A percentile compares a stretch with the other conserved stretches of the same genome.
phyloP scores from a whole-genome alignment of 192 early-diverging fungal species.

The Geranomyces michiganensis region DNA sequence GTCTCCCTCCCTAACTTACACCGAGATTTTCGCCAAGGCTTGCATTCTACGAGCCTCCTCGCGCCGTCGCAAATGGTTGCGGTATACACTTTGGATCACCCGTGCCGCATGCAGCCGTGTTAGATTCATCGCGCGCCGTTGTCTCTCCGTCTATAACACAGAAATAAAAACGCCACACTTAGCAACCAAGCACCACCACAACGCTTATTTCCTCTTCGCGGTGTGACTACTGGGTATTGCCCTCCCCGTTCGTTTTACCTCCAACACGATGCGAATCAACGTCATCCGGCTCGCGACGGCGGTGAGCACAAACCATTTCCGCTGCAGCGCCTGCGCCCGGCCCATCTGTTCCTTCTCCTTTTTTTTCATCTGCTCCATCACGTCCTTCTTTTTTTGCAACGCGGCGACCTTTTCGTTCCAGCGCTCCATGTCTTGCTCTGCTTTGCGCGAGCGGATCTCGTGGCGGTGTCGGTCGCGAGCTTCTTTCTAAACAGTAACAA shows the following conservation, averaged over 20 bases:
- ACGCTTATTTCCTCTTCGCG: no score
- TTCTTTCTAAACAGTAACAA: constrained; percentile 40
- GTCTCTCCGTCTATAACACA: constrained; percentile 11
- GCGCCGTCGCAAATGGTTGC: constrained; percentile 20
- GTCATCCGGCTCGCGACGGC: constrained; percentile 45
- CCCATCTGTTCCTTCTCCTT: constrained; percentile 53
- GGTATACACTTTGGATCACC: constrained; percentile 48
- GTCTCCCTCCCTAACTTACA: constrained; percentile 34
- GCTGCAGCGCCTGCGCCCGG: constrained; percentile 42
- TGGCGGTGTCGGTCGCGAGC: constrained; percentile 35
- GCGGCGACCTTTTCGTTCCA: constrained; percentile 41
- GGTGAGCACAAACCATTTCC: constrained; percentile 59
- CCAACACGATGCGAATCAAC: constrained; percentile 40
- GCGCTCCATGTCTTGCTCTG: constrained; percentile 39
- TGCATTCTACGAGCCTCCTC: constrained; percentile 26
- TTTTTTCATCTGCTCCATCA: constrained; percentile 36
- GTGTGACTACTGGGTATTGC: no score
- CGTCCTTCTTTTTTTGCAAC: constrained; percentile 43
- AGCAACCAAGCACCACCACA: no score
- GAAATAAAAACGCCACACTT: no score
- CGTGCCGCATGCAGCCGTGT: constrained; percentile 34
- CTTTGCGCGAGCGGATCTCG: constrained; percentile 44
- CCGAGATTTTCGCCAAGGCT: constrained; percentile 47
- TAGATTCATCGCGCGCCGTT: constrained; percentile 1
- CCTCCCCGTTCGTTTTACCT: constrained; percentile 25